These are phyloP conservation scores for Trametes maxima DNA, from an alignment of 768 basidiomycete species.

Conservation along the genomic window DNA sequence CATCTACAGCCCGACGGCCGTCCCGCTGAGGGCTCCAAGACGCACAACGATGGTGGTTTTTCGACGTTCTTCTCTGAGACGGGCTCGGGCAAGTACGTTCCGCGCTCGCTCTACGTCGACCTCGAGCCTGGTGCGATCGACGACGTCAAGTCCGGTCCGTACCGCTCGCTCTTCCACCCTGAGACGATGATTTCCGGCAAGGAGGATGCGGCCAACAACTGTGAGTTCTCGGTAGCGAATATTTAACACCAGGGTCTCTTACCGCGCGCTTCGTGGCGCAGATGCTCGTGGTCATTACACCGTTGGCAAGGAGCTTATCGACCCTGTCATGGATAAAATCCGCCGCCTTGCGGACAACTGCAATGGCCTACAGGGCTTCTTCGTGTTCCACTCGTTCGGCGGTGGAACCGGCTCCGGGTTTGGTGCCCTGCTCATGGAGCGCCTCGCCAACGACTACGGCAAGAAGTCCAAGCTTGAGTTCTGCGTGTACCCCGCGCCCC, in stretches of 20 bases:
- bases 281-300: constrained; percentile 99
- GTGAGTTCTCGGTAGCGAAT: constrained; percentile 47
- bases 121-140: constrained; percentile 95
- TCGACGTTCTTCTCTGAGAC: constrained; percentile 98
- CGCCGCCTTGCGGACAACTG: constrained; percentile 96
- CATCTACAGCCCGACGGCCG: constrained; percentile 84
- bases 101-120: constrained; percentile 95
- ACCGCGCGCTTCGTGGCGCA: constrained; percentile 35
- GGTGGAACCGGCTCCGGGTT: constrained; percentile 99
- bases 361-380: constrained; percentile 96
- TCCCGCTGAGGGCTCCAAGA: constrained; percentile 62
- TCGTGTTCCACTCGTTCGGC: constrained; percentile 99
- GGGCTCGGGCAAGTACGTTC: constrained; percentile 92
- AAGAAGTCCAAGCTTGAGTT: constrained; percentile 99
- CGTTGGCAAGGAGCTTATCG: constrained; percentile 97
- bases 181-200: constrained; percentile 97
- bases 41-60: constrained; percentile 73
- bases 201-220: constrained; percentile 99
- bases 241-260: not conserved
- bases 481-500: constrained; percentile 94
- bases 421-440: constrained; percentile 93
- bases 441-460: constrained; percentile 95
- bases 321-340: constrained; percentile 93
- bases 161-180: constrained; percentile 95
- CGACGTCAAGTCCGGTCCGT: constrained; percentile 90